phyloP scores from a whole-genome alignment of 2,329 filamentous ascomycete genomes.

The Botrytis galanthina region DNA sequence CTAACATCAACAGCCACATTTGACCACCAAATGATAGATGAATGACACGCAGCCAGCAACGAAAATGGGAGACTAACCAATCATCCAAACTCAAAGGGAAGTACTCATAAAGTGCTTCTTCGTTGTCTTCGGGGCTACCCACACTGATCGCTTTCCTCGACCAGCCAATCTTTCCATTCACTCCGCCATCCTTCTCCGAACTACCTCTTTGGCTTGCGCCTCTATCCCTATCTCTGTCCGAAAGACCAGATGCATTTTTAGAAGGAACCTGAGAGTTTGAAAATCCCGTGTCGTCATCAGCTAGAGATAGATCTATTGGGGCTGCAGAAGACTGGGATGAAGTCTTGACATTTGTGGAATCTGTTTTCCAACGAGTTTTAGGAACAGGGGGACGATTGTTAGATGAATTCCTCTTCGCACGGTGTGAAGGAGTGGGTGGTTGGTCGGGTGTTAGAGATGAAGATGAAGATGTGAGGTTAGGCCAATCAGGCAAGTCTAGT shows the following conservation, averaged over 20 bases:
- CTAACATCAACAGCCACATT: neutral
- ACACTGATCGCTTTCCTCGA: slow-evolving; percentile 42
- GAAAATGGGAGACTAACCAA: slow-evolving; percentile 52
- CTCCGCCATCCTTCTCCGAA: slow-evolving; percentile 34
- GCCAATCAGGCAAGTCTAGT: slow-evolving; percentile 35
- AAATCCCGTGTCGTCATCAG: slow-evolving; percentile 32
- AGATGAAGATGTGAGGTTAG: slow-evolving; percentile 19
- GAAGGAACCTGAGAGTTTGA: slow-evolving; percentile 11
- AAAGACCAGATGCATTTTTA: slow-evolving; percentile 2
- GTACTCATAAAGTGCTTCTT: slow-evolving; percentile 88
- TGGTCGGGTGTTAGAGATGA: slow-evolving; percentile 22
- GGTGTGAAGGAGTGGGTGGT: slow-evolving; percentile 22
- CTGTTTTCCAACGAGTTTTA: slow-evolving; percentile 37
- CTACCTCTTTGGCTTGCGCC: neutral
- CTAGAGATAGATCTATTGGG: slow-evolving; percentile 37
- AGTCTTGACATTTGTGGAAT: slow-evolving; percentile 19
- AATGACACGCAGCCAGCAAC: neutral
- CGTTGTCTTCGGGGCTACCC: slow-evolving; percentile 66
- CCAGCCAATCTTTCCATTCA: slow-evolving; percentile 37
- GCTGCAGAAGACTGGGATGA: slow-evolving; percentile 24
- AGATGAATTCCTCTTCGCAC: slow-evolving; percentile 29
- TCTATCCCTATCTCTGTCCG: slow-evolving; percentile 18
- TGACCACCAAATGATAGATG: neutral
- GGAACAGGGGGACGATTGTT: slow-evolving; percentile 34
- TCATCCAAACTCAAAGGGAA: slow-evolving; percentile 90